Conservation (phyloP, 352 stramenopile species). For the Phytopythium delawarense region DNA sequence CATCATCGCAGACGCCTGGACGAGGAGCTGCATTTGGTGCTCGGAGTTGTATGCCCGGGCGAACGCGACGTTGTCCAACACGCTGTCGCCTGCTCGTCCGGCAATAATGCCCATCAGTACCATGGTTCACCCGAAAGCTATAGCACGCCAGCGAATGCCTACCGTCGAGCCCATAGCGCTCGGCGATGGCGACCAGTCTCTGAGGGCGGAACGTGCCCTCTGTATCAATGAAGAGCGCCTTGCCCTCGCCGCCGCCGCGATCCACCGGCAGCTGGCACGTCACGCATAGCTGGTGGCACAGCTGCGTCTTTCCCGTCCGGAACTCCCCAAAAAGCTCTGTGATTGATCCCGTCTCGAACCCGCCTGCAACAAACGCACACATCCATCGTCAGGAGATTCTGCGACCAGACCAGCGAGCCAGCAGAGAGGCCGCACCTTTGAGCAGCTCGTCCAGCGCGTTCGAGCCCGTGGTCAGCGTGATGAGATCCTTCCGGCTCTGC, state of each 20-base stretch:
- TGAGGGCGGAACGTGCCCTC: constrained; percentile 98
- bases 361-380: constrained; percentile 44
- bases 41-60: constrained; percentile 99
- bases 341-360: constrained; percentile 98
- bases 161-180: constrained; percentile 96
- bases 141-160: background rate
- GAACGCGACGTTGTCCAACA: constrained; percentile 99
- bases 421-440: constrained; percentile 40
- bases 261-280: constrained; percentile 98
- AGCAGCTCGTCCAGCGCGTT: constrained; percentile 89
- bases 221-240: constrained; percentile 99
- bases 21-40: constrained; percentile 98
- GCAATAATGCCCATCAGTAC: background rate
- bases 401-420: background rate
- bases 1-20: constrained; percentile 99
- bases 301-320: constrained; percentile 98
- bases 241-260: constrained; percentile 96
- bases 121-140: background rate
- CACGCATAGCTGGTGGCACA: constrained; percentile 99
- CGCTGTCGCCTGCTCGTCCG: constrained; percentile 52
- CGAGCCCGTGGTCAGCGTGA: constrained; percentile 92
- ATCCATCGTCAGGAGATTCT: background rate
- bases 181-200: constrained; percentile 95
- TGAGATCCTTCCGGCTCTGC: constrained; percentile 89
- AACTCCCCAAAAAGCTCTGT: constrained; percentile 99